Conservation (phyloP, 768 basidiomycete species). For the Auricularia auricula-judae region DNA sequence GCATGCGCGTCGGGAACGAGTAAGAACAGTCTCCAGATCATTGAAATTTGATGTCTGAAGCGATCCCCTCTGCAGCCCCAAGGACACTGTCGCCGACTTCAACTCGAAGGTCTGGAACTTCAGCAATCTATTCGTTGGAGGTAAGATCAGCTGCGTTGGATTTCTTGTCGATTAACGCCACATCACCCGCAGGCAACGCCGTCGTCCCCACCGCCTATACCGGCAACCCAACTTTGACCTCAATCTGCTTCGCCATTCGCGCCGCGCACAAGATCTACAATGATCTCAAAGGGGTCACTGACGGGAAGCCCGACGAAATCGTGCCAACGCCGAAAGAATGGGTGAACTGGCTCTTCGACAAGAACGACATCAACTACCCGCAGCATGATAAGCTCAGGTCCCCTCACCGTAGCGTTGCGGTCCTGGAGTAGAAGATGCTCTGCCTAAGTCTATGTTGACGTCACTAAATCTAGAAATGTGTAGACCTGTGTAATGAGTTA, state of each 20-base stretch:
- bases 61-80: background rate
- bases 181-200: slow-evolving; percentile 8
- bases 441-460: too few relatives aligned
- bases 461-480: too few relatives aligned
- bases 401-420: background rate
- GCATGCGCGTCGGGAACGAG: slow-evolving; percentile 1
- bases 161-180: too few relatives aligned
- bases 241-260: slow-evolving; percentile 4
- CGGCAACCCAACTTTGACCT: slow-evolving; percentile 15
- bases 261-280: background rate
- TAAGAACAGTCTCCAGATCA: too few relatives aligned
- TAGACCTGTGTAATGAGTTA: too few relatives aligned
- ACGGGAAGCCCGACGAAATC: background rate
- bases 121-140: slow-evolving; percentile 23
- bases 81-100: slow-evolving; percentile 16
- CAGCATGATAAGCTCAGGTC: background rate
- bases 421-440: background rate
- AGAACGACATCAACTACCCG: background rate
- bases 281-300: background rate
- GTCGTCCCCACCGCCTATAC: slow-evolving; percentile 15
- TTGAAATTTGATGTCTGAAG: background rate
- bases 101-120: slow-evolving; percentile 15
- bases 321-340: background rate
- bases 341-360: background rate
- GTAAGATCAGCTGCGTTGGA: slow-evolving; percentile 1